These are phyloP conservation scores for Trichoderma atroviride DNA, from an alignment of 2,329 filamentous ascomycete genomes.

Conservation along the genomic window DNA sequence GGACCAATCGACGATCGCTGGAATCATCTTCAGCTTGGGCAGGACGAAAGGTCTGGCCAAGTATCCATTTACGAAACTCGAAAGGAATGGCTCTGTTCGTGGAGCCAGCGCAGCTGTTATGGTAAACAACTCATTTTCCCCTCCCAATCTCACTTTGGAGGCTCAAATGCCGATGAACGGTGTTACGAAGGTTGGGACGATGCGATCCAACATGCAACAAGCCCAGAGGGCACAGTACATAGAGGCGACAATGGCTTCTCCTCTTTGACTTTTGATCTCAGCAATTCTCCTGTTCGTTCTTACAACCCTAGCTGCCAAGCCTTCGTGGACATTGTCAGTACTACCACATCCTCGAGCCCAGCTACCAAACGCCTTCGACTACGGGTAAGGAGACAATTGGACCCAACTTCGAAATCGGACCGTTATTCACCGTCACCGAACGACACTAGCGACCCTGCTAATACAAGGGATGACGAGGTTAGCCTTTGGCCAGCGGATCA, in stretches of 20 bases:
- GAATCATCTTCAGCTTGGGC: slow-evolving; percentile 65
- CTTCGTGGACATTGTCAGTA: slow-evolving; percentile 63
- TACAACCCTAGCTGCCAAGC: slow-evolving; percentile 58
- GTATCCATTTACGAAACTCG: slow-evolving; percentile 68
- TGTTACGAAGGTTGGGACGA: slow-evolving; percentile 39
- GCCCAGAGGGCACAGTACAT: slow-evolving; percentile 44
- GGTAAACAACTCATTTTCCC: slow-evolving; percentile 55
- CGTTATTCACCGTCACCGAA: neutral
- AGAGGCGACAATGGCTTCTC: slow-evolving; percentile 48
- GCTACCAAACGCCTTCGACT: slow-evolving; percentile 50
- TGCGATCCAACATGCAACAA: slow-evolving; percentile 32
- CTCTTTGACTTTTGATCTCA: slow-evolving; percentile 51
- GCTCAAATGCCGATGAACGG: neutral
- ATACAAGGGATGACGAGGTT: neutral
- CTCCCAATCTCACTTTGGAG: neutral
- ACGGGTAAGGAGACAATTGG: slow-evolving; percentile 32
- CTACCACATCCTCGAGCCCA: slow-evolving; percentile 40
- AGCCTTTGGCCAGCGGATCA: slow-evolving; percentile 34
- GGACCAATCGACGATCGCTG: slow-evolving; percentile 75
- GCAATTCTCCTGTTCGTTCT: slow-evolving; percentile 56
- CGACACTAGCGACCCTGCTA: neutral
- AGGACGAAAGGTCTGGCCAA: slow-evolving; percentile 60
- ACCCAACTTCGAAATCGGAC: neutral
- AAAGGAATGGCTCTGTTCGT: slow-evolving; percentile 66
- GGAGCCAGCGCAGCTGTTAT: slow-evolving; percentile 68